Evolutionary conservation across 2,329 filamentous ascomycete genomes (phyloP).

Genomic region (Blastomyces silverae): DNA sequence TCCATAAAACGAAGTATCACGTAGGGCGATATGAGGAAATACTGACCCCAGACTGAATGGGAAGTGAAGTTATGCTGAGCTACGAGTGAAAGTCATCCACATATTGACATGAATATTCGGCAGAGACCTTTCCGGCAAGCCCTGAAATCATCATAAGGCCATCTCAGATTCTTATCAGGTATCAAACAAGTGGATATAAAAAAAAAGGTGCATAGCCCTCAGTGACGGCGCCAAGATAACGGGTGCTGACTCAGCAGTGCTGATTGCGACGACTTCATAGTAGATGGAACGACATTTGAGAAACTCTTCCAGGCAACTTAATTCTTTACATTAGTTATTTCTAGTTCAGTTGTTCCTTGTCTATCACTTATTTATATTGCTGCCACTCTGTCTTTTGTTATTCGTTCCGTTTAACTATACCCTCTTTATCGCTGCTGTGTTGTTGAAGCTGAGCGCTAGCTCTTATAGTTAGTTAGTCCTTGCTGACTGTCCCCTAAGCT

Average conservation of each 20-base stretch:
- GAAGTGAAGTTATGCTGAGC: neutral
- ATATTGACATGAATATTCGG: too few relatives aligned
- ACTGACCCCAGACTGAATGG: neutral
- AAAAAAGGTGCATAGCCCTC: too few relatives aligned
- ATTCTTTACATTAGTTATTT: neutral
- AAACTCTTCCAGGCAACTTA: neutral
- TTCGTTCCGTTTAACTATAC: neutral
- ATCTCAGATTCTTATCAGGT: neutral
- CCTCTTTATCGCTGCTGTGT: neutral
- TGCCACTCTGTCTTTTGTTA: neutral
- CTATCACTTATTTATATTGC: neutral
- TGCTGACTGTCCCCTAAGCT: slow-evolving; percentile 7
- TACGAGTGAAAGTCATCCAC: neutral
- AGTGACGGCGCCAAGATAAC: neutral
- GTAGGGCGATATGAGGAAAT: too few relatives aligned
- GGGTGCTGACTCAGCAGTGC: neutral
- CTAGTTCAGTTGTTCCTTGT: neutral
- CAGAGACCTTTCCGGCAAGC: too few relatives aligned
- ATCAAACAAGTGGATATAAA: neutral
- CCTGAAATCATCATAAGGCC: too few relatives aligned
- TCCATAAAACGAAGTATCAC: too few relatives aligned
- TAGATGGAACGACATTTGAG: neutral
- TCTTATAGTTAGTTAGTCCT: neutral
- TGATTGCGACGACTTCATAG: neutral
- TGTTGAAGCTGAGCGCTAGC: neutral